Conservation (phyloP, 2,329 filamentous ascomycete species). For the Chrysoporthe deuterocubensis region DNA sequence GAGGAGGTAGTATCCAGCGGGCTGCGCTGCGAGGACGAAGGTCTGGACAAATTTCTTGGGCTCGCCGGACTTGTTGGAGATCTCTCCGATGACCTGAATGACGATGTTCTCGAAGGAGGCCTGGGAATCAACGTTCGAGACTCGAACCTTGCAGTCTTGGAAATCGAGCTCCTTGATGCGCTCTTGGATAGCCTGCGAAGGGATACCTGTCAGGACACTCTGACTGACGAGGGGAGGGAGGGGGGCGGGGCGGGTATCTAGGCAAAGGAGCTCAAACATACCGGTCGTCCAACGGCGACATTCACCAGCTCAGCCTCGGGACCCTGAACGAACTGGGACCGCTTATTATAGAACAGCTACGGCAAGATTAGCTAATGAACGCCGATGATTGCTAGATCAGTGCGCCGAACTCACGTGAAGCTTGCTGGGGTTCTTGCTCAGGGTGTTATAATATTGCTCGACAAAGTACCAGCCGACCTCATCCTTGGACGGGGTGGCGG, state of each 20-base stretch:
- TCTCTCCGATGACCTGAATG: slow-evolving; percentile 97
- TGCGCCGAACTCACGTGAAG: slow-evolving; percentile 66
- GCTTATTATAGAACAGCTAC: slow-evolving; percentile 92
- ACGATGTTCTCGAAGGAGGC: slow-evolving; percentile 91
- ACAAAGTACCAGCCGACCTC: slow-evolving; percentile 99
- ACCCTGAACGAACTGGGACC: slow-evolving; percentile 92
- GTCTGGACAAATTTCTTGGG: slow-evolving; percentile 98
- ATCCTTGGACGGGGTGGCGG: slow-evolving; percentile 72
- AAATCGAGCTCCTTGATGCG: slow-evolving; percentile 92
- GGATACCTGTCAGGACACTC: slow-evolving; percentile 3
- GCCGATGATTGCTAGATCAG: neutral
- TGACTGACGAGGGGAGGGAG: neutral
- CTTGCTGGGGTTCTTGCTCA: slow-evolving; percentile 93
- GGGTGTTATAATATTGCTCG: slow-evolving; percentile 97
- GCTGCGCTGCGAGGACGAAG: slow-evolving; percentile 94
- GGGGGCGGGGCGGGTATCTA: neutral
- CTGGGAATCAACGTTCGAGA: slow-evolving; percentile 97
- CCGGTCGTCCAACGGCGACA: slow-evolving; percentile 85
- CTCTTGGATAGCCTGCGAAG: slow-evolving; percentile 79
- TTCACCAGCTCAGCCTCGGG: slow-evolving; percentile 86
- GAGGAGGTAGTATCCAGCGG: slow-evolving; percentile 95
- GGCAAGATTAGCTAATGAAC: slow-evolving; percentile 6
- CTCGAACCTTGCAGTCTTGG: slow-evolving; percentile 97
- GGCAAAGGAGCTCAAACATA: slow-evolving; percentile 51
- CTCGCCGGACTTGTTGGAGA: slow-evolving; percentile 88